Evolutionary conservation across 2,329 filamentous ascomycete species (phyloP).

Genomic region (Sporothrix dimorphospora): DNA sequence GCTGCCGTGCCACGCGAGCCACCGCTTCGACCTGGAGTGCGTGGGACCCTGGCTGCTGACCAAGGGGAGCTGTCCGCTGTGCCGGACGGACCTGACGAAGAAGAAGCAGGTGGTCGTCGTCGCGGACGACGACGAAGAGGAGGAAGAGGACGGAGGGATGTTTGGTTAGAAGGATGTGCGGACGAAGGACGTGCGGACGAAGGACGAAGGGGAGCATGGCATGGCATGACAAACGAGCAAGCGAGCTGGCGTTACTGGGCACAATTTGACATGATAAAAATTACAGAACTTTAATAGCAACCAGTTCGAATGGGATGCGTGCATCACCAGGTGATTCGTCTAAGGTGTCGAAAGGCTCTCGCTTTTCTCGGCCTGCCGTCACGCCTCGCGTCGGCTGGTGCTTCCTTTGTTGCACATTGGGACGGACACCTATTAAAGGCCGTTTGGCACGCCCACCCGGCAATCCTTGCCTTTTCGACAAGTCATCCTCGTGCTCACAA

Average conservation of each 20-base stretch:
- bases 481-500: too few relatives aligned
- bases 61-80: slow-evolving; percentile 67
- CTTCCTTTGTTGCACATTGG: neutral
- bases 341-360: neutral
- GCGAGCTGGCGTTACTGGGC: slow-evolving; percentile 12
- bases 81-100: slow-evolving; percentile 61
- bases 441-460: neutral
- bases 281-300: neutral
- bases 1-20: slow-evolving; percentile 62
- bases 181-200: too few relatives aligned
- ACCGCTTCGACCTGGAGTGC: slow-evolving; percentile 69
- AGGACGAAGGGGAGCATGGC: neutral
- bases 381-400: too few relatives aligned
- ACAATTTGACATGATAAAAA: neutral
- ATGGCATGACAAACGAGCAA: slow-evolving; percentile 12
- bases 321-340: neutral
- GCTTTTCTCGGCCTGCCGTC: neutral
- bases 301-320: neutral
- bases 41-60: slow-evolving; percentile 66
- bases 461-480: neutral
- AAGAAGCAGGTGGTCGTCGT: slow-evolving; percentile 54
- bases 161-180: slow-evolving; percentile 32
- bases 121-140: slow-evolving; percentile 52
- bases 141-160: slow-evolving; percentile 52
- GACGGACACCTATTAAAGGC: neutral